phyloP scores from a whole-genome alignment of 2,329 filamentous ascomycete species.

The Beauveria medogensis region DNA sequence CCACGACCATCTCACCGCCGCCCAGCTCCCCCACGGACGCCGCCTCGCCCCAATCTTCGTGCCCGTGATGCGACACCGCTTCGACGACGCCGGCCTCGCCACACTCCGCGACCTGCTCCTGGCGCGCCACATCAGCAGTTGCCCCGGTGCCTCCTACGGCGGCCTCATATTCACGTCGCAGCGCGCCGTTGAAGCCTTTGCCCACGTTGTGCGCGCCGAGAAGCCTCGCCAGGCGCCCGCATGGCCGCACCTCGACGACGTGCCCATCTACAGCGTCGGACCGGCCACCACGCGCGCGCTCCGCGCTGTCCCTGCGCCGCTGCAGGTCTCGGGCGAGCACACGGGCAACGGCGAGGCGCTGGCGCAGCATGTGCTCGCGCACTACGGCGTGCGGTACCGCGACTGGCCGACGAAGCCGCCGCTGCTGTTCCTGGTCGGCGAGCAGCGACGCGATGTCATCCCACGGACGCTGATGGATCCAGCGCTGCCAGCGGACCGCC shows the following conservation, averaged over 20 bases:
- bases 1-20: slow-evolving; percentile 53
- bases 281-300: slow-evolving; percentile 74
- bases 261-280: slow-evolving; percentile 69
- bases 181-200: slow-evolving; percentile 72
- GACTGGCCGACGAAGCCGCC: slow-evolving; percentile 43
- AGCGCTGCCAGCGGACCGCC: slow-evolving; percentile 35
- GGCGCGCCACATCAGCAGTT: slow-evolving; percentile 31
- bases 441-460: slow-evolving; percentile 83
- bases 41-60: slow-evolving; percentile 61
- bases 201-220: slow-evolving; percentile 50
- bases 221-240: slow-evolving; percentile 3
- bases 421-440: slow-evolving; percentile 81
- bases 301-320: slow-evolving; percentile 39
- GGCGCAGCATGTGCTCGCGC: slow-evolving; percentile 66
- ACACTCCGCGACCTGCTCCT: slow-evolving; percentile 44
- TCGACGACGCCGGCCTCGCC: slow-evolving; percentile 51
- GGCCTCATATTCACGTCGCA: slow-evolving; percentile 82
- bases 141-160: slow-evolving; percentile 45
- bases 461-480: slow-evolving; percentile 65
- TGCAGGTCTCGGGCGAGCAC: slow-evolving; percentile 67
- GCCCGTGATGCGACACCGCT: slow-evolving; percentile 66
- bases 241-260: slow-evolving; percentile 47
- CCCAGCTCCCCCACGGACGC: slow-evolving; percentile 25
- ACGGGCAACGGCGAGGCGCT: slow-evolving; percentile 80
- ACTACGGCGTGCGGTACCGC: slow-evolving; percentile 55